Evolutionary conservation across 306 rosid species (phyloP), one percentile per base, ranked within the genome.

Genomic region (Glycine latifolia): DNA sequence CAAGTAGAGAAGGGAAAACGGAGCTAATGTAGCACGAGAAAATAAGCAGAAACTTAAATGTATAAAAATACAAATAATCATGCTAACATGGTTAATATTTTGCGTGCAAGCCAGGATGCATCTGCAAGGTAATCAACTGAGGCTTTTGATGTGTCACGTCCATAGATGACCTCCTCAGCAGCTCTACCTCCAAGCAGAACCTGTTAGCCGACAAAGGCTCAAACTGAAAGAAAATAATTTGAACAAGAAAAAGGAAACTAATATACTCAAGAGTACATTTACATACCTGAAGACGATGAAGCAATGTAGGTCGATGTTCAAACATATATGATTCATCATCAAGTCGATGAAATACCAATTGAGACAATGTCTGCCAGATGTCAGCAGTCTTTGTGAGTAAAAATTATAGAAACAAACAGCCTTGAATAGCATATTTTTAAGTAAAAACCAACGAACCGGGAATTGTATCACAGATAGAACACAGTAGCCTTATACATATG

Each of bases 51-150:
- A 55, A 68, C 20, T 49, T 12, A 44, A 47, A 50, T 63, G 71
- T 48, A 53, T 9, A 54, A n/a, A 67, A 26, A 67, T 70, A 49
- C 44, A 71, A 76, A 60, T 35, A 44, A 56, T 68, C 81, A 79
- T 78, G 79, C 93, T 37, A 48, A 93, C 99, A 96, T 91, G 83
- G 98, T 92, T 78, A 96, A 81, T 79, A 96, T 93, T 96, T 96
- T 92, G 77, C 98, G 99, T 79, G 99, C 98, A 82, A 96, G 97
- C 97, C 98, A 96, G 55, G 98, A 91, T 62, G 99, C 99, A 88
- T 93, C 94, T 11, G 99, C 94, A 78, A 93, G 97, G 88, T 93
- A 96, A 83, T 85, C 92, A 79, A 90, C 94, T 4, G 99, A 96
- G 81, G 97, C 93, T 82, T 67, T 87, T 26, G 99, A 93, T 10